Base-by-base conservation (phyloP, 441 rosid species). In the Gossypium schwendimanii region DNA sequence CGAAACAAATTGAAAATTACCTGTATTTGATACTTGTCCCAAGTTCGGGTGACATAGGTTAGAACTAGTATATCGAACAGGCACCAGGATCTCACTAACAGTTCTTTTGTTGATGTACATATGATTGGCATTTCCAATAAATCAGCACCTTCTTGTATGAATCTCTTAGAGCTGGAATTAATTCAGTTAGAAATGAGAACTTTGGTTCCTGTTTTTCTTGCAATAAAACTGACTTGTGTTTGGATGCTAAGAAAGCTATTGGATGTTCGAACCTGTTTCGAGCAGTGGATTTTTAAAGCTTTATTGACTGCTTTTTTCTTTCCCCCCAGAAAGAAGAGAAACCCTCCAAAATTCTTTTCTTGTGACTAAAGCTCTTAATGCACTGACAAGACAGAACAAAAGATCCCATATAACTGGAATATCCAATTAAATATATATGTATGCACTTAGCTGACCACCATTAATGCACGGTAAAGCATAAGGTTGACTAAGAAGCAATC, bases 21-120 rank as follows among this genome's bases (percentile, higher is more conserved):
- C 9, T 10, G 8, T 55, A 55, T 21, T 20, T 23, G 61, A 11
- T 57, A 11, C 31, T 57, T 26, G 14, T 2, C 28, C 15, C 17
- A 2, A 59, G 15, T 57, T 11, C 33, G 17, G 3, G 62, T 24
- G 4, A 11, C 62, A 23, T 57, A 24, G 62, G 24, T 23, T 57
- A 23, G 70, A 47, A 47, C 18, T 53, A 65, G 53, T 53, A 52
- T 18, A 15, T 54, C 36, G 55, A 71, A 47, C 12, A 3, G 36
- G 17, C 8, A 24, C 24, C 15, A 52, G 18, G 24, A 70, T 59
- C 63, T 26, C 52, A 70, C 78, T 72, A 74, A 80, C 80, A 54
- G 52, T 77, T 84, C 78, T 75, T 39, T 81, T 78, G 23, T 9
- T 50, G 59, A 62, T 75, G 85, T 84, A 81, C 78, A 82, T 81